Base-by-base conservation (phyloP, 257 asterid genomes). In the Agastache rugosa region DNA sequence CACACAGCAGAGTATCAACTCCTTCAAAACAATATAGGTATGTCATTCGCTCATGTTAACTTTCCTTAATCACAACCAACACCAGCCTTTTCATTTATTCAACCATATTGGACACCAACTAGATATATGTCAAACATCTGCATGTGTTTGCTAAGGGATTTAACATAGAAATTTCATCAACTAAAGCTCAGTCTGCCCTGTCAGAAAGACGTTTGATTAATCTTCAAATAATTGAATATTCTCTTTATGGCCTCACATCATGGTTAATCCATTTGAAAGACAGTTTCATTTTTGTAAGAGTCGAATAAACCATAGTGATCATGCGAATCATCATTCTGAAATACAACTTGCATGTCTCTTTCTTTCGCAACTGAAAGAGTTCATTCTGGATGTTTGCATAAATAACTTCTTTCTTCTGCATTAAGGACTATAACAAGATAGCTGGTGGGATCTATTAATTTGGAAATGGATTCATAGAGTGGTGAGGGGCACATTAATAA, bases 131-230 rank as follows among this genome's bases (percentile, higher is more conserved):
- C 61, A 62, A 53, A 51, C 67, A 69, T 70, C 58, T 62, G 11
- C 31, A 51, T 35, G 65, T 29, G 42, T 7, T 51, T 6, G 42
- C 23, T 14, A 35, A 31, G 64, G 34, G 20, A 58, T 11, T 51
- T 66, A 60, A 70, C 19, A 11, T 9, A 27, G 22, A 42, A 19
- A 63, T 60, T 53, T 77, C 39, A 77, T 37, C 48, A 70, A 63
- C 72, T 41, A 62, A 71, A 67, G 69, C n/a, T 61, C 55, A 45
- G 50, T 69, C 39, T 42, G 25, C 7, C 59, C 42, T 23, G 20
- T 16, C 3, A 37, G 27, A 7, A 63, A 14, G 70, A 59, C 37
- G 8, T 50, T 63, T 35, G 12, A 71, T 69, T 22, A 42, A 17
- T 35, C 71, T 60, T 63, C 37, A 34, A 37, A 64, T 67, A 61